A percentile compares a stretch with the other conserved stretches of the same genome.
phyloP scores from a whole-genome alignment of 1,139 yeast species.

The Candida sanyaensis region DNA sequence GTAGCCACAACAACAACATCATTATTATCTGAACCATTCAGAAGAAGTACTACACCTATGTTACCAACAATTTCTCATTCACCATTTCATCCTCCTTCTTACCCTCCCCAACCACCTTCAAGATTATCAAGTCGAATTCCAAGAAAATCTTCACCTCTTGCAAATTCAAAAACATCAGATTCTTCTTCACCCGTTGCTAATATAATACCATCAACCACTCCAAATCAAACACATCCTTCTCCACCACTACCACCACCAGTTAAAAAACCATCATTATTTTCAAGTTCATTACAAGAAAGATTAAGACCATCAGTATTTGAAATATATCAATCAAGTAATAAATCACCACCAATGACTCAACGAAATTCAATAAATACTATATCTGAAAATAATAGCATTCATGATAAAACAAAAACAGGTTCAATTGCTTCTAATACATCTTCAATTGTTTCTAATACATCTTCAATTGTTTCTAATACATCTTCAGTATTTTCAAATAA shows the following conservation, averaged over 20 bases:
- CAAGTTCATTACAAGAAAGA: constrained; percentile 27
- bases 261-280: constrained; percentile 23
- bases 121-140: not conserved
- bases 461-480: no score
- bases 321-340: constrained; percentile 24
- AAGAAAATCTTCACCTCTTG: constrained; percentile 1
- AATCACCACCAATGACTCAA: not conserved
- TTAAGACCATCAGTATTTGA: constrained; percentile 48
- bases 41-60: constrained; percentile 6
- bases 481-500: constrained; percentile 39
- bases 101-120: not conserved
- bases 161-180: not conserved
- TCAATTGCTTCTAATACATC: no score
- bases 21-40: constrained; percentile 4
- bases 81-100: not conserved
- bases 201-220: constrained; percentile 4
- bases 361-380: not conserved
- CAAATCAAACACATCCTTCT: constrained; percentile 8
- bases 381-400: not conserved
- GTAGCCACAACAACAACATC: constrained; percentile 4
- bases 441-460: constrained; percentile 32
- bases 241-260: constrained; percentile 8
- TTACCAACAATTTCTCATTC: constrained; percentile 9
- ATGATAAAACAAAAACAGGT: not conserved
- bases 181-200: constrained; percentile 5